Evolutionary conservation across 1,284 basidiomycete genomes (phyloP).

Genomic region (Schizophyllum amplum): DNA sequence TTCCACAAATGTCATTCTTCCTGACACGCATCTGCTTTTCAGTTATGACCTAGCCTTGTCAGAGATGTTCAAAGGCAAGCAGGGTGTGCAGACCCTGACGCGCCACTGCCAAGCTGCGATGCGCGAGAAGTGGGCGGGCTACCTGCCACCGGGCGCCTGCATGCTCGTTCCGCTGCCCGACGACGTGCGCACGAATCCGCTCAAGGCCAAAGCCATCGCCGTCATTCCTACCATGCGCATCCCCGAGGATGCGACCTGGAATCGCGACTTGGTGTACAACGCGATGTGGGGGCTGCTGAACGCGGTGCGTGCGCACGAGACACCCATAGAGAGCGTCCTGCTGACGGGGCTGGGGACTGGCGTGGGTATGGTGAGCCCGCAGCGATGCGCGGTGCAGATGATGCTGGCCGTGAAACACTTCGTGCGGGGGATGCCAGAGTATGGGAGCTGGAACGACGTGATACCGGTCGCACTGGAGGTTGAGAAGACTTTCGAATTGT

Average conservation of each 20-base stretch:
- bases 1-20: neutral
- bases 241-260: slow-evolving; percentile 12
- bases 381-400: slow-evolving; percentile 17
- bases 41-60: neutral
- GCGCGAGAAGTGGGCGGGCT: neutral
- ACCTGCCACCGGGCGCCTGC: neutral
- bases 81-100: neutral
- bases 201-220: slow-evolving; percentile 1
- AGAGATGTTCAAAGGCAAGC: neutral
- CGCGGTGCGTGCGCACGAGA: neutral
- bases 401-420: slow-evolving; percentile 18
- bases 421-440: slow-evolving; percentile 1
- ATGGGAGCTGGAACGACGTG: neutral
- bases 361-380: slow-evolving; percentile 13
- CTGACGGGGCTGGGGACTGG: slow-evolving; percentile 19
- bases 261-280: slow-evolving; percentile 15
- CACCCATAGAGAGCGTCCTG: slow-evolving; percentile 12
- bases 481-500: neutral
- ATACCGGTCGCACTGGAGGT: neutral
- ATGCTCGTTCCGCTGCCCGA: neutral
- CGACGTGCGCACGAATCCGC: neutral
- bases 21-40: neutral
- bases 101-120: neutral
- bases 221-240: slow-evolving; percentile 16
- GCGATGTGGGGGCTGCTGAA: slow-evolving; percentile 15